Conservation (phyloP, 768 basidiomycete species). For the Gymnopilus dilepis region DNA sequence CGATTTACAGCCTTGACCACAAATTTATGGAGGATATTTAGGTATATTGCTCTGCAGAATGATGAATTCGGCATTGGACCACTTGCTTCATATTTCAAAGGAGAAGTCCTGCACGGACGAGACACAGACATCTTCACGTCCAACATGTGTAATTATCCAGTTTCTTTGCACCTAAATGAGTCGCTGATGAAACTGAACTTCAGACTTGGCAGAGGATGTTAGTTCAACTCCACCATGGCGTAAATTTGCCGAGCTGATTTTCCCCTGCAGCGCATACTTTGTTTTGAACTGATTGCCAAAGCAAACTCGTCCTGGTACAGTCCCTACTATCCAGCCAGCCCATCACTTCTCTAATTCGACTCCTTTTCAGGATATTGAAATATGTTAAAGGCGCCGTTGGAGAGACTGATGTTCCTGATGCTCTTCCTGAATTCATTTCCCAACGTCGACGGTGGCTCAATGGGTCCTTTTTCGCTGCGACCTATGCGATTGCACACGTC, state of each 20-base stretch:
- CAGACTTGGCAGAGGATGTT: conserved; percentile 91
- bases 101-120: conserved; percentile 83
- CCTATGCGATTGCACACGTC: conserved; percentile 90
- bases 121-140: conserved; percentile 94
- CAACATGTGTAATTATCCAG: conserved; percentile 80
- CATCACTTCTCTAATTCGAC: conserved; percentile 1
- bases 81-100: conserved; percentile 96
- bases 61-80: conserved; percentile 83
- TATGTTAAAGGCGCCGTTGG: conserved; percentile 95
- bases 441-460: conserved; percentile 91
- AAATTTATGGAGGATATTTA: conserved; percentile 23
- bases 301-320: conserved; percentile 74
- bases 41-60: conserved; percentile 90
- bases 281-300: conserved; percentile 81
- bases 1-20: neutral
- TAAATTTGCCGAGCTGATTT: neutral
- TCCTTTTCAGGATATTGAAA: conserved; percentile 79
- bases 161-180: conserved; percentile 8
- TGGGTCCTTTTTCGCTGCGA: conserved; percentile 94
- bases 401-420: conserved; percentile 94
- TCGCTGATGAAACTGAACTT: conserved; percentile 7
- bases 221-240: conserved; percentile 25
- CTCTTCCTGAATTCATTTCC: conserved; percentile 90
- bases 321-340: neutral
- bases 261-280: conserved; percentile 70